Evolutionary conservation across 805 yeast species (phyloP).

Genomic region (Saccharomyces paradoxus): DNA sequence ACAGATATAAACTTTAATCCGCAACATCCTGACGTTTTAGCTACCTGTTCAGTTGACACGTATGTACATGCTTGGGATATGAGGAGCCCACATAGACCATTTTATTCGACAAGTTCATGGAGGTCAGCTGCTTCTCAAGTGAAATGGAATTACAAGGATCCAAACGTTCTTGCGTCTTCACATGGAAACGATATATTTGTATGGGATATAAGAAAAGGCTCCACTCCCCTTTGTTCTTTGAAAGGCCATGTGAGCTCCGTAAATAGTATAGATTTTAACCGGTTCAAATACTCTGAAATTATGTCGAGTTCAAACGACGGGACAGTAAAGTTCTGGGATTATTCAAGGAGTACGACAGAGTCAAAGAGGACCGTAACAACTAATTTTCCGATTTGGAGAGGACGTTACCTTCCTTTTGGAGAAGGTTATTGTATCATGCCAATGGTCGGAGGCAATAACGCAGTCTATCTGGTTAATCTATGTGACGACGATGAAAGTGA

Average conservation of each 20-base stretch:
- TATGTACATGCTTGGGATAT: slow-evolving; percentile 86
- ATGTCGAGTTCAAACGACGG: slow-evolving; percentile 83
- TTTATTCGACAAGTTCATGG: slow-evolving; percentile 84
- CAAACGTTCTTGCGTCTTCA: slow-evolving; percentile 72
- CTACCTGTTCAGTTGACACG: slow-evolving; percentile 90
- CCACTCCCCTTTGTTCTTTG: slow-evolving; percentile 59
- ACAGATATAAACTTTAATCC: slow-evolving; percentile 94
- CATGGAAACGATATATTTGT: slow-evolving; percentile 74
- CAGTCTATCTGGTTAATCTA: slow-evolving; percentile 32
- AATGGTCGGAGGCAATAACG: slow-evolving; percentile 67
- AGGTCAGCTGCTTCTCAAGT: slow-evolving; percentile 91
- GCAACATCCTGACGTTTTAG: slow-evolving; percentile 72
- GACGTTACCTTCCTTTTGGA: slow-evolving; percentile 85
- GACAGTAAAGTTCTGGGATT: slow-evolving; percentile 78
- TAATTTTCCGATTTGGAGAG: slow-evolving; percentile 81
- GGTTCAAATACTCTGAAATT: slow-evolving; percentile 48
- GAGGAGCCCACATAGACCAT: slow-evolving; percentile 69
- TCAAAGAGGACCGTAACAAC: slow-evolving; percentile 59
- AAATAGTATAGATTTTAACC: slow-evolving; percentile 80
- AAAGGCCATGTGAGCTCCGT: slow-evolving; percentile 78
- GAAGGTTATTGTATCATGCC: slow-evolving; percentile 86
- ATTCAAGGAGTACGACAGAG: slow-evolving; percentile 32
- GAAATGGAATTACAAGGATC: slow-evolving; percentile 78
- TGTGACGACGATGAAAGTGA: slow-evolving; percentile 10
- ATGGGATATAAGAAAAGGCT: slow-evolving; percentile 86